Evolutionary conservation across 2,329 filamentous ascomycete genomes (phyloP), one percentile per base, ranked within the genome.

Genomic region (Elsinoe fawcettii): DNA sequence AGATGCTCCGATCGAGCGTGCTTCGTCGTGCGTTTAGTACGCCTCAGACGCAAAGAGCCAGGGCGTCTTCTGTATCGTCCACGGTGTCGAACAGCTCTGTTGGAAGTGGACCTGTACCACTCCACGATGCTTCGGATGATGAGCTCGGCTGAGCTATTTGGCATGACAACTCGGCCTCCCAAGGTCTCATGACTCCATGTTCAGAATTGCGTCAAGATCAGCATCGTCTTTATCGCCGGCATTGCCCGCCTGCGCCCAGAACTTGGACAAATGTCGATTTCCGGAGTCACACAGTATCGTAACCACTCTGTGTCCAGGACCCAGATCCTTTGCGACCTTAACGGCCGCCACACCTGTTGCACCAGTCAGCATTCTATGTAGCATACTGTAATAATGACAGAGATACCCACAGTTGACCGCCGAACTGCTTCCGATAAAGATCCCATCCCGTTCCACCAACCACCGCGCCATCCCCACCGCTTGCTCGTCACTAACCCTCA

Each of bases 391-490:
- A 44, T 32, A 20, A 32, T 9, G n/a, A 22, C 43, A 46, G 27
- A 56, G 41, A 56, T 25, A 74, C 79, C 71, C 67, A 78, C 91
- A 96, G 70, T 99, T 99, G 55, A 99, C 92, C n/a, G 91, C 87
- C 71, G 88, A 96, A 70, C 90, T 96, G 70, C 91, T 96, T 7
- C 93, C 95, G 39, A 91, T 79, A 66, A 99, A 99, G 55, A 99
- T 85, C 6, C 93, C 93, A 70, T 99, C 93, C 62, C 91, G 87
- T 73, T 97, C 91, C 7, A 96, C 92, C 39, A 99, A 75, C 90
- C 90, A 97, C 61, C 89, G 79, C n/a, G 92, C 93, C 93, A 99
- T 99, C 56, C 80, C 80, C 69, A 88, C 84, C 11, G 93, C 93
- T 75, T 99, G 91, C 51, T 84, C 82, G 71, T 99, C 95, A 2